Base-by-base conservation (phyloP, 352 stramenopile species). In the Globisporangium echinulatum region DNA sequence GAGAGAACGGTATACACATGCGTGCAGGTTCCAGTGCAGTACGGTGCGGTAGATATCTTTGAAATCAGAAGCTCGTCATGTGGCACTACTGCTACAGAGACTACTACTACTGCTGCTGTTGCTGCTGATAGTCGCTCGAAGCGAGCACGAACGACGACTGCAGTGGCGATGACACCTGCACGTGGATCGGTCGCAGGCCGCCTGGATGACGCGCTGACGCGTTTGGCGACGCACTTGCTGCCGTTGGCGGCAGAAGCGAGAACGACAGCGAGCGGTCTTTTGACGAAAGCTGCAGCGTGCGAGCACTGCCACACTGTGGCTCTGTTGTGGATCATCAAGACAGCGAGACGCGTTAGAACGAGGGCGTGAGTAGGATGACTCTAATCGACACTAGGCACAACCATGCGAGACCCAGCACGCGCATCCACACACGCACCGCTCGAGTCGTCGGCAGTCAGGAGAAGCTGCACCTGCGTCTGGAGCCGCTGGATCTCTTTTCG, bases 401-500 rank as follows among this genome's bases (percentile, higher is more conserved):
- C 25, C 25, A 33, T 3, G 25, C 25, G 25, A 33, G 25, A 33
- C 25, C 25, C 25, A 19, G 38, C 7, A 43, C 14, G 33, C 15
- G 10, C 25, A 57, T 44, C 5, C 25, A 25, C 14, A 40, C 43
- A 56, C 54, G 36, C 7, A 54, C 61, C 51, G 49, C 52, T 53
- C 38, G 49, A 25, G 39, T 56, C 61, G 19, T 82, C 67, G 0
- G 74, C 67, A 0, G 76, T 62, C 25, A 92, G 56, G 1, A 92
- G 54, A 8, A 92, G 46, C 54, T 89, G 68, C 38, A 92, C 76
- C 65, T 88, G 79, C 6, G 46, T 75, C 52, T 91, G 79, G 4
- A 92, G 61, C 0, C 77, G 79, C 52, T 88, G 71, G 57, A 90
- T 90, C 46, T 92, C 81, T 10, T 68, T 72, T 55, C 76, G 83